Evolutionary conservation across 2,329 filamentous ascomycete species (phyloP).

Genomic region (Parastagonospora avenae): DNA sequence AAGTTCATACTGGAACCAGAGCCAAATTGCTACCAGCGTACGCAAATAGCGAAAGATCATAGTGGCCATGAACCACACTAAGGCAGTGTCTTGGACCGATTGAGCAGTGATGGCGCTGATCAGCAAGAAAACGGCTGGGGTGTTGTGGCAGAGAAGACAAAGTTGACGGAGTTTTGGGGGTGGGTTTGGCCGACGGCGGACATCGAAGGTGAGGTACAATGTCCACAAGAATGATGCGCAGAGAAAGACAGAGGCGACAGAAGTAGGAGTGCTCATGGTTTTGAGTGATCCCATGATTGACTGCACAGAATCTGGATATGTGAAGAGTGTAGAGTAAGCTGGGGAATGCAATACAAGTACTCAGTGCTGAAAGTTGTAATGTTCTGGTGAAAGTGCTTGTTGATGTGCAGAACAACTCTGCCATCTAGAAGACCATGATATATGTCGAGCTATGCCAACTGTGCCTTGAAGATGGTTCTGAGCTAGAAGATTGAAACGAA

Average conservation of each 20-base stretch:
- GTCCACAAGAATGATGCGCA: constrained; percentile 5
- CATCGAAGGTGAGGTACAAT: constrained; percentile 12
- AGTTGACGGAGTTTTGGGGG: constrained; percentile 1
- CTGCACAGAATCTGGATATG: too few relatives aligned
- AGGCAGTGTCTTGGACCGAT: neutral
- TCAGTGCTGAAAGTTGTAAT: too few relatives aligned
- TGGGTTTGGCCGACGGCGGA: neutral
- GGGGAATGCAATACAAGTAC: too few relatives aligned
- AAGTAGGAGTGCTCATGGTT: too few relatives aligned
- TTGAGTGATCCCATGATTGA: too few relatives aligned
- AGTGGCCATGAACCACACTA: constrained; percentile 18
- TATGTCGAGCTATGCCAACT: too few relatives aligned
- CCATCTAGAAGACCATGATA: too few relatives aligned
- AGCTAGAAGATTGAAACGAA: too few relatives aligned
- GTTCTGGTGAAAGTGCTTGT: too few relatives aligned
- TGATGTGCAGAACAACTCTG: too few relatives aligned
- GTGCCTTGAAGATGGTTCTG: too few relatives aligned
- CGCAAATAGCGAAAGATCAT: constrained; percentile 28
- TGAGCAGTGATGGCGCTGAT: constrained; percentile 6
- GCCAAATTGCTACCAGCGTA: constrained; percentile 17
- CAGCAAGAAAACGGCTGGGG: constrained; percentile 10
- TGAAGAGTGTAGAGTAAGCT: too few relatives aligned
- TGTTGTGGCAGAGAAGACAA: constrained; percentile 14
- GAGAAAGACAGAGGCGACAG: neutral
- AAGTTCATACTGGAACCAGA: constrained; percentile 22